phyloP scores from a whole-genome alignment of 805 yeast species.

The Ogataea polymorpha region DNA sequence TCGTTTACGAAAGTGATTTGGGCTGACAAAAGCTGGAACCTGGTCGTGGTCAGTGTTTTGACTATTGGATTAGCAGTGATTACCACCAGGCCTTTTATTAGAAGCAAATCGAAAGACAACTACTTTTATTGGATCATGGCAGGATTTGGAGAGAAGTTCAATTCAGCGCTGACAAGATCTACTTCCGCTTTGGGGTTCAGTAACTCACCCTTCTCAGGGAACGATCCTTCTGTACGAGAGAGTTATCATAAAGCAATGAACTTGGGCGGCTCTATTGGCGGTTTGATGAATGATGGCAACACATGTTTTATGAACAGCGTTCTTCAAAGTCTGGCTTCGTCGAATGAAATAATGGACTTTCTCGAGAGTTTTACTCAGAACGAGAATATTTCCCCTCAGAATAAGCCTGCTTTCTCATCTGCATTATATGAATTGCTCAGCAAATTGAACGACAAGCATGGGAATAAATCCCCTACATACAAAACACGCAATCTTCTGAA shows the following conservation, averaged over 20 bases:
- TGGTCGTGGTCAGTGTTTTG: conserved; percentile 14
- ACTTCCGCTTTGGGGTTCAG: conserved; percentile 17
- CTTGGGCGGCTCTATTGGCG: conserved; percentile 77
- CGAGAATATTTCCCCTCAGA: conserved; percentile 13
- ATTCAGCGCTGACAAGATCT: conserved; percentile 18
- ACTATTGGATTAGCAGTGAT: conserved; percentile 21
- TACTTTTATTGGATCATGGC: conserved; percentile 12
- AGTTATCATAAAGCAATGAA: conserved; percentile 39
- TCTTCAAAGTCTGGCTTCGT: conserved; percentile 76
- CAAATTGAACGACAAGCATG: conserved; percentile 55
- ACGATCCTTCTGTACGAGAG: conserved; percentile 21
- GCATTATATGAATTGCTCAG: conserved; percentile 51
- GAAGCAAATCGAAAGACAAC: neutral
- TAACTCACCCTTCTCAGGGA: conserved; percentile 6
- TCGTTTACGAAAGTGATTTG: conserved; percentile 12
- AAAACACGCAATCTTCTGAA: conserved; percentile 59
- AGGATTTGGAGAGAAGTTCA: conserved; percentile 21
- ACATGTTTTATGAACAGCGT: conserved; percentile 95
- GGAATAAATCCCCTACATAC: conserved; percentile 54
- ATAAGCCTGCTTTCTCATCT: conserved; percentile 41
- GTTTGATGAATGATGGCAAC: conserved; percentile 85
- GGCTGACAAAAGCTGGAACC: conserved; percentile 16
- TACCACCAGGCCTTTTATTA: conserved; percentile 16
- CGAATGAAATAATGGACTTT: conserved; percentile 55
- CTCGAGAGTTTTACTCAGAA: conserved; percentile 42